Percentiles rank a stretch among this genome's conserved stretches.
These are phyloP conservation scores for Leccinum subgranulosum DNA, from an alignment of 768 basidiomycete genomes.

Conservation along the genomic window DNA sequence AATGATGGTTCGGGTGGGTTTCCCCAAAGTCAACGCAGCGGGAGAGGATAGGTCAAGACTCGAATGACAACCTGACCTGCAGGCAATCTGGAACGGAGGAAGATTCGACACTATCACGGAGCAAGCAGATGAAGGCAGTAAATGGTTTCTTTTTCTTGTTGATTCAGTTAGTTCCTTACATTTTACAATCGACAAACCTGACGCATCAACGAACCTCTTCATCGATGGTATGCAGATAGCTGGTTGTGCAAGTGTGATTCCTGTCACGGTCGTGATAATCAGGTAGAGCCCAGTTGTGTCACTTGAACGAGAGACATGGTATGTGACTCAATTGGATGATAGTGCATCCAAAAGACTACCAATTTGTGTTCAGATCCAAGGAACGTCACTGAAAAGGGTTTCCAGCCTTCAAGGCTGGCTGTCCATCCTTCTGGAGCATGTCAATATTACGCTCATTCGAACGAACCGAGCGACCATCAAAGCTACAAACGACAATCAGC, in stretches of 20 bases:
- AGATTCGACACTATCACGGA: constrained; percentile 36
- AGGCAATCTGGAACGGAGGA: constrained; percentile 4
- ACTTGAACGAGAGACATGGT: not conserved
- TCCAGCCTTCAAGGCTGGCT: constrained; percentile 13
- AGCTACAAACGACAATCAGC: constrained; percentile 36
- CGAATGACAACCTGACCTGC: constrained; percentile 11
- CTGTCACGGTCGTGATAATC: constrained; percentile 7
- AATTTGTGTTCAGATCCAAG: too few species aligned
- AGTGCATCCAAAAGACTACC: too few species aligned
- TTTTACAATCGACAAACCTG: not conserved
- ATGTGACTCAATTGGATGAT: constrained; percentile 15
- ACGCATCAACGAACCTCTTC: constrained; percentile 17
- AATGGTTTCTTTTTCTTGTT: constrained; percentile 19
- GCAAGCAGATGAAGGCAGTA: constrained; percentile 41
- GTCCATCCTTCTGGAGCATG: constrained; percentile 10
- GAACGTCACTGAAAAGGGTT: too few species aligned
- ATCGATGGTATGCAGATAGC: constrained; percentile 33
- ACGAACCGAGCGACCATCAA: not conserved
- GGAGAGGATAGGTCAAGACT: constrained; percentile 3
- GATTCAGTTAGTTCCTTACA: not conserved
- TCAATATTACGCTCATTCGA: not conserved
- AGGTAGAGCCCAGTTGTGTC: not conserved
- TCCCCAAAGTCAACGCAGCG: constrained; percentile 2
- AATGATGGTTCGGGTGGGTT: not conserved
- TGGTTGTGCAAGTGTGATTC: constrained; percentile 40